A percentile compares a stretch with the other conserved stretches of the same genome.
These are phyloP conservation scores for Xylaria sp. DNA, from an alignment of 2,329 filamentous ascomycete genomes.

Conservation along the genomic window DNA sequence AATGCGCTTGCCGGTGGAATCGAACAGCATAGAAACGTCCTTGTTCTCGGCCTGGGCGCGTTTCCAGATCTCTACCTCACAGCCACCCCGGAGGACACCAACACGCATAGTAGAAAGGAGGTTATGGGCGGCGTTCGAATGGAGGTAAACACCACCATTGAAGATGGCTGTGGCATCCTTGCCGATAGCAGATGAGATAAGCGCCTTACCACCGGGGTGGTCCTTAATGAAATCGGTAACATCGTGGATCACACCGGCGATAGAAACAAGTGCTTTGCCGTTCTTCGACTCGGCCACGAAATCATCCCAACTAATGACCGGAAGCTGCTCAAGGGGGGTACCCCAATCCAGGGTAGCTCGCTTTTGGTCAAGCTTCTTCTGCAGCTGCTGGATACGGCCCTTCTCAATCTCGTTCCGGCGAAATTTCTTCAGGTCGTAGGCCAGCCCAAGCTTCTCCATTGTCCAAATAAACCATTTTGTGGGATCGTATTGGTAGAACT, in stretches of 20 bases:
- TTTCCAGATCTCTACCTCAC: slow-evolving; percentile 78
- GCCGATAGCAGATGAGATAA: slow-evolving; percentile 72
- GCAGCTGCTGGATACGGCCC: slow-evolving; percentile 72
- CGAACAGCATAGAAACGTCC: slow-evolving; percentile 73
- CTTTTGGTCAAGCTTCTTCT: slow-evolving; percentile 76
- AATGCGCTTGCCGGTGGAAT: slow-evolving; percentile 75
- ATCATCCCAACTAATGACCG: slow-evolving; percentile 65
- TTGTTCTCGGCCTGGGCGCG: slow-evolving; percentile 74
- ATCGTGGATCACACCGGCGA: slow-evolving; percentile 74
- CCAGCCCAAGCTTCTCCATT: slow-evolving; percentile 74
- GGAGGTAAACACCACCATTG: slow-evolving; percentile 75
- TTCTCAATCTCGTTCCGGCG: slow-evolving; percentile 87
- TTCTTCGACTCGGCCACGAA: slow-evolving; percentile 72
- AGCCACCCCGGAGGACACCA: slow-evolving; percentile 73
- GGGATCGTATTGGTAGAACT: slow-evolving; percentile 76
- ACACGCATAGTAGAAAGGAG: slow-evolving; percentile 74
- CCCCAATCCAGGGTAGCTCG: slow-evolving; percentile 73
- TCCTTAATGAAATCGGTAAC: slow-evolving; percentile 74
- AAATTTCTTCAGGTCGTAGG: slow-evolving; percentile 86
- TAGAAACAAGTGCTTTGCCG: slow-evolving; percentile 69
- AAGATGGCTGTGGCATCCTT: slow-evolving; percentile 77
- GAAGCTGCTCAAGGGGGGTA: slow-evolving; percentile 66
- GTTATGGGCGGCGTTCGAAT: slow-evolving; percentile 76
- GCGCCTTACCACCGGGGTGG: slow-evolving; percentile 74
- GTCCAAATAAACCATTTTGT: slow-evolving; percentile 77